Conservation (phyloP, 352 stramenopile genomes). For the Pythium oligandrum region DNA sequence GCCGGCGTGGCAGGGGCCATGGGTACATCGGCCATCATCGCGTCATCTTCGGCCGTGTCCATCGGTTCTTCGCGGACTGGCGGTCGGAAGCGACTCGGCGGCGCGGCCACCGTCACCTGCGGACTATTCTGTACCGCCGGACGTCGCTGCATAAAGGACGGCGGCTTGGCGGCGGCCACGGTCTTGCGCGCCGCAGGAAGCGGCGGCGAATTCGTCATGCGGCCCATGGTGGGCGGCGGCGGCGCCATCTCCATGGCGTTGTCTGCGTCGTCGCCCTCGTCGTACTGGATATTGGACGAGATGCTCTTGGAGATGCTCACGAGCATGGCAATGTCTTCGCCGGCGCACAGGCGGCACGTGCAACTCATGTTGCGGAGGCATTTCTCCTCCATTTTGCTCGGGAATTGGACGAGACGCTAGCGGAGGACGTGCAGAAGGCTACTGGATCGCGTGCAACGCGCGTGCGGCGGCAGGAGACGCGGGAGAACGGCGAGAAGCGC, state of each 20-base stretch:
- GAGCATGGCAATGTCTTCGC: slow-evolving; percentile 73
- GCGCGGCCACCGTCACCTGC: neutral
- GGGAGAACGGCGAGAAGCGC: too few relatives aligned
- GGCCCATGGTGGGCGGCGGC: slow-evolving; percentile 21
- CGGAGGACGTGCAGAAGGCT: neutral
- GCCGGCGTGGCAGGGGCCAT: neutral
- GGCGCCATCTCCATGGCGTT: slow-evolving; percentile 3
- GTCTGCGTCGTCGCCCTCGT: slow-evolving; percentile 30
- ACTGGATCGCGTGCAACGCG: neutral
- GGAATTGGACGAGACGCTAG: neutral
- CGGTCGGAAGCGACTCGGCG: too few relatives aligned
- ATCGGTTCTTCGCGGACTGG: slow-evolving; percentile 15
- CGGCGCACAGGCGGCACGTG: slow-evolving; percentile 75
- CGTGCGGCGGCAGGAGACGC: neutral
- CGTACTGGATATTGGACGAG: slow-evolving; percentile 76
- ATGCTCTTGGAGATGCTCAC: slow-evolving; percentile 80
- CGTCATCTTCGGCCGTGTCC: slow-evolving; percentile 13
- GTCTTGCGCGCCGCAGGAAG: slow-evolving; percentile 15
- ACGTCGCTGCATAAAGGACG: slow-evolving; percentile 1
- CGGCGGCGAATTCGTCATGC: slow-evolving; percentile 45
- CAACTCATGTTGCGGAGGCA: slow-evolving; percentile 87
- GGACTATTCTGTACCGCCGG: slow-evolving; percentile 2
- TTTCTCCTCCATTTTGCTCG: slow-evolving; percentile 58
- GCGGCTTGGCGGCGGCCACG: too few relatives aligned
- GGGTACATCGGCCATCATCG: slow-evolving; percentile 12